Percentiles rank a stretch among this genome's conserved stretches.
These are phyloP conservation scores for Berberis thunbergii DNA, from an alignment of 164 flowering plant genomes.

Conservation along the genomic window DNA sequence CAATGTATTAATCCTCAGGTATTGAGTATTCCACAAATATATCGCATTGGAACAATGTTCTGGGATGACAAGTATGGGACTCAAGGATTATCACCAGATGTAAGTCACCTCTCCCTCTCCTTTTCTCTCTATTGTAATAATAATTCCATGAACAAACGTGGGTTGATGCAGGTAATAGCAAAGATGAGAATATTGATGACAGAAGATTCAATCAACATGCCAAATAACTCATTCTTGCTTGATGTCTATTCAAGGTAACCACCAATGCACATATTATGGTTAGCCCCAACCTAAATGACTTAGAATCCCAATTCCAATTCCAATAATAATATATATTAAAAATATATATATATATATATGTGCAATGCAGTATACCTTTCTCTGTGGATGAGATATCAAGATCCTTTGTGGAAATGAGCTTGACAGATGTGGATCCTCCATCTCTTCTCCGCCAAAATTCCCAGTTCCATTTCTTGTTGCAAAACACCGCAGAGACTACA, in stretches of 20 bases:
- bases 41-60: conserved; percentile 81
- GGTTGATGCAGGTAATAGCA: conserved; percentile 40
- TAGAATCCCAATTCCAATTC: not conserved
- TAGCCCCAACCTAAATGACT: not conserved
- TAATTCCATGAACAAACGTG: not conserved
- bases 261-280: not conserved
- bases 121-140: not conserved
- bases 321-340: not conserved
- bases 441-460: conserved; percentile 68
- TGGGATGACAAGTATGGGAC: conserved; percentile 89
- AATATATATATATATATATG: too few species aligned
- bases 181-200: conserved; percentile 61
- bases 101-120: conserved; percentile 21
- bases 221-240: conserved; percentile 67
- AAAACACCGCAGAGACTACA: conserved; percentile 17
- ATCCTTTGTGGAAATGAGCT: conserved; percentile 33
- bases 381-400: conserved; percentile 54
- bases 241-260: conserved; percentile 74
- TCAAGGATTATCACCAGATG: conserved; percentile 64
- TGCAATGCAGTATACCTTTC: conserved; percentile 58
- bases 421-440: conserved; percentile 54
- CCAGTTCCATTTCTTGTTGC: conserved; percentile 62
- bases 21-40: conserved; percentile 69
- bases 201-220: conserved; percentile 56
- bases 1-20: conserved; percentile 24